phyloP scores from a whole-genome alignment of 116 monocot species.

The Dioscorea cayenensis region DNA sequence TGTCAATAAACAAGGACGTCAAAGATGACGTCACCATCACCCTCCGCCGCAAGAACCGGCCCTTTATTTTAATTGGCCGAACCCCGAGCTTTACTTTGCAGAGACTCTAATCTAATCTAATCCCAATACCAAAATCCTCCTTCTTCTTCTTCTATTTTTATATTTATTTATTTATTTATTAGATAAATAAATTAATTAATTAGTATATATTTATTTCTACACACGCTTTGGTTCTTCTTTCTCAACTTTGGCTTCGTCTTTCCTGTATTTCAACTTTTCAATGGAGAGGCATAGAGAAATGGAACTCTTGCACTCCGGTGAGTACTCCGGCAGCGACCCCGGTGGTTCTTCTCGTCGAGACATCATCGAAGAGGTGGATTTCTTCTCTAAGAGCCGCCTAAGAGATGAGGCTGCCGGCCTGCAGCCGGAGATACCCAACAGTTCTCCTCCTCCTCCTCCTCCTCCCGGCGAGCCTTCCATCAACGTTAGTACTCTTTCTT shows the following conservation, averaged over 20 bases:
- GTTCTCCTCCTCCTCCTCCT: background rate
- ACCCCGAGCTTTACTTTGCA: background rate
- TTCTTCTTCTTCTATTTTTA: too few species aligned
- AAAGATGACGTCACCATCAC: background rate
- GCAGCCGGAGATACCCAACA: background rate
- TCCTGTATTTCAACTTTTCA: background rate
- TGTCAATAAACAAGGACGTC: background rate
- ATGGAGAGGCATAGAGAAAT: conserved; percentile 1
- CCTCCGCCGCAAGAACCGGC: background rate
- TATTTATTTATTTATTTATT: too few species aligned
- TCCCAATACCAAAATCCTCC: too few species aligned
- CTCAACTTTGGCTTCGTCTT: background rate
- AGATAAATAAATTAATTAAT: too few species aligned
- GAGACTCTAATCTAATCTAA: background rate
- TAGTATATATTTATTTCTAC: too few species aligned
- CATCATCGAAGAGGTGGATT: conserved; percentile 41
- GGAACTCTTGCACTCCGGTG: background rate
- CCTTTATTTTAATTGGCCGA: background rate
- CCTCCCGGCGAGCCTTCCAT: background rate
- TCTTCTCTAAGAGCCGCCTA: conserved; percentile 28
- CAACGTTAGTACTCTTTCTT: conserved; percentile 8
- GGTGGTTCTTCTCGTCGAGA: background rate
- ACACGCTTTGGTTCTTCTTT: background rate
- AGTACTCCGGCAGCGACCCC: background rate
- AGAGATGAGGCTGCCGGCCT: background rate